Conservation (phyloP, 2,329 filamentous ascomycete genomes). For the Cordyceps javanica region DNA sequence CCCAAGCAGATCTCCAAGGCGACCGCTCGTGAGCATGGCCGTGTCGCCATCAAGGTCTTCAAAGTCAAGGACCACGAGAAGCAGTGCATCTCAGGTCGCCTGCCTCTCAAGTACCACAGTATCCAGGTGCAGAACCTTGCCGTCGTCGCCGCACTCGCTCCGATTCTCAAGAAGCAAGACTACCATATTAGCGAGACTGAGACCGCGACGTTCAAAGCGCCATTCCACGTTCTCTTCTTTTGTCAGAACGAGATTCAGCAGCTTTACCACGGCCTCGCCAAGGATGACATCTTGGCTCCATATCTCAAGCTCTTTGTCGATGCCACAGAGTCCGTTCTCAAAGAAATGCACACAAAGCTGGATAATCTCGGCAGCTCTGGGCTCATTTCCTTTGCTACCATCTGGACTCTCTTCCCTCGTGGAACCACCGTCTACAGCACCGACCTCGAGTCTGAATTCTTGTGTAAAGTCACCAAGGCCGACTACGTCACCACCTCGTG, state of each 20-base stretch:
- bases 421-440: conserved; percentile 33
- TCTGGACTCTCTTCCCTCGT: conserved; percentile 40
- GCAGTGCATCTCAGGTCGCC: conserved; percentile 32
- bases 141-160: conserved; percentile 35
- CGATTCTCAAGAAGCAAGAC: conserved; percentile 37
- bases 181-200: conserved; percentile 32
- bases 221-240: conserved; percentile 39
- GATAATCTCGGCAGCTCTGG: conserved; percentile 29
- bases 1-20: conserved; percentile 36
- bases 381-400: conserved; percentile 35
- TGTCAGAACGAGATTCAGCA: conserved; percentile 35
- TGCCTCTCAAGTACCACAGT: conserved; percentile 32
- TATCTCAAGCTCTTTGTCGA: conserved; percentile 35
- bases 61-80: conserved; percentile 39
- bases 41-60: conserved; percentile 39
- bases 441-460: conserved; percentile 33
- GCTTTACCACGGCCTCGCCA: conserved; percentile 22
- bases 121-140: conserved; percentile 37
- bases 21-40: conserved; percentile 28
- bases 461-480: conserved; percentile 33
- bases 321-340: conserved; percentile 38
- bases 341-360: conserved; percentile 30
- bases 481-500: conserved; percentile 20
- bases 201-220: conserved; percentile 29
- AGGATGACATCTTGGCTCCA: conserved; percentile 24